These are phyloP conservation scores for Boletus vermiculosoides DNA, from an alignment of 768 basidiomycete species.

Conservation along the genomic window DNA sequence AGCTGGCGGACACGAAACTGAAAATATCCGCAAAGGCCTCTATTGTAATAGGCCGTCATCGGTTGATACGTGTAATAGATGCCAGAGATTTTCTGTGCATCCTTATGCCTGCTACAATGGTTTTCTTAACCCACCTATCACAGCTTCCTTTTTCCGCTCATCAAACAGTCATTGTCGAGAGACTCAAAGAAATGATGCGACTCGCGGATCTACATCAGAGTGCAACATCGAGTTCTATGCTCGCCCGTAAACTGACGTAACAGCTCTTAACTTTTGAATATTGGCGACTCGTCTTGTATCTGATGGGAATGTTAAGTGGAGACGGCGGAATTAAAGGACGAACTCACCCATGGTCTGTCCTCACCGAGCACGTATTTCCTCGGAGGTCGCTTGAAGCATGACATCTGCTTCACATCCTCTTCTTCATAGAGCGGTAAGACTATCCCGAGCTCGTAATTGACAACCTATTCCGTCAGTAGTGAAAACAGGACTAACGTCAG, in stretches of 20 bases:
- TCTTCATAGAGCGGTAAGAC: conserved; percentile 66
- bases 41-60: too few species aligned
- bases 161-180: neutral
- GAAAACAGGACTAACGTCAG: neutral
- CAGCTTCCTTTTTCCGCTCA: neutral
- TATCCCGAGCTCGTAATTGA: conserved; percentile 87
- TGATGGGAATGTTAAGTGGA: conserved; percentile 19
- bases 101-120: neutral
- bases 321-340: neutral
- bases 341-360: conserved; percentile 81
- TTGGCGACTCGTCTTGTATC: conserved; percentile 56
- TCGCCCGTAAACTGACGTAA: neutral
- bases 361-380: conserved; percentile 55
- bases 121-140: neutral
- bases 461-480: conserved; percentile 44
- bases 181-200: neutral
- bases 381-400: conserved; percentile 81
- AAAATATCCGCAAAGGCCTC: too few species aligned
- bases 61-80: neutral
- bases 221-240: neutral
- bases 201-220: neutral
- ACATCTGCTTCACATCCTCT: conserved; percentile 53
- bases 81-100: neutral
- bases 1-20: too few species aligned
- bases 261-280: conserved; percentile 8